A percentile compares a stretch with the other conserved stretches of the same genome.
Conservation (phyloP, 192 early-diverging fungal species). For the Backusella sp. region DNA sequence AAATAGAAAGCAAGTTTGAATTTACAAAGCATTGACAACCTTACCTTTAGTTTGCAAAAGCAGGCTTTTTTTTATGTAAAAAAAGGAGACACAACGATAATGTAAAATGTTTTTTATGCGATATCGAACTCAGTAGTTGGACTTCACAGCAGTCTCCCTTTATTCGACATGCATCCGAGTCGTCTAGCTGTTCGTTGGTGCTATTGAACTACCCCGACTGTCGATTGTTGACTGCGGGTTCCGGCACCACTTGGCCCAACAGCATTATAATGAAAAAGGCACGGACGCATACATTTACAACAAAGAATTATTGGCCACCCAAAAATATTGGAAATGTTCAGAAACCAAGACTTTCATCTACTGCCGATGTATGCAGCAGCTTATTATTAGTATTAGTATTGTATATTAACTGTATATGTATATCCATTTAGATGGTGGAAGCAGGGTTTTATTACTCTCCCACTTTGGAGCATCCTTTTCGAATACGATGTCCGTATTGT, state of each 20-base stretch:
- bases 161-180: background rate
- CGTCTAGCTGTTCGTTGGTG: constrained; percentile 7
- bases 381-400: no score
- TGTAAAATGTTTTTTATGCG: constrained; percentile 21
- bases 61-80: constrained; percentile 14
- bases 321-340: background rate
- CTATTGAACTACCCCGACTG: constrained; percentile 8
- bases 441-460: constrained; percentile 19
- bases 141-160: constrained; percentile 1
- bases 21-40: background rate
- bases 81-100: background rate
- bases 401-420: no score
- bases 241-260: constrained; percentile 1
- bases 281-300: constrained; percentile 6
- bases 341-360: background rate
- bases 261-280: constrained; percentile 9
- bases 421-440: constrained; percentile 6
- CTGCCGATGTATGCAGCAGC: background rate
- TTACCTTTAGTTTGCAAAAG: constrained; percentile 8
- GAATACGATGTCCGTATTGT: constrained; percentile 22
- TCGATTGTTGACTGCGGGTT: background rate
- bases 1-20: background rate
- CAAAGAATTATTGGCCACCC: constrained; percentile 13
- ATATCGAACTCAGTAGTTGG: constrained; percentile 16
- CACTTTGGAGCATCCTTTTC: background rate